Evolutionary conservation across 371 early-diverging fungal genomes (phyloP).

Genomic region (Apophysomyces sp.): DNA sequence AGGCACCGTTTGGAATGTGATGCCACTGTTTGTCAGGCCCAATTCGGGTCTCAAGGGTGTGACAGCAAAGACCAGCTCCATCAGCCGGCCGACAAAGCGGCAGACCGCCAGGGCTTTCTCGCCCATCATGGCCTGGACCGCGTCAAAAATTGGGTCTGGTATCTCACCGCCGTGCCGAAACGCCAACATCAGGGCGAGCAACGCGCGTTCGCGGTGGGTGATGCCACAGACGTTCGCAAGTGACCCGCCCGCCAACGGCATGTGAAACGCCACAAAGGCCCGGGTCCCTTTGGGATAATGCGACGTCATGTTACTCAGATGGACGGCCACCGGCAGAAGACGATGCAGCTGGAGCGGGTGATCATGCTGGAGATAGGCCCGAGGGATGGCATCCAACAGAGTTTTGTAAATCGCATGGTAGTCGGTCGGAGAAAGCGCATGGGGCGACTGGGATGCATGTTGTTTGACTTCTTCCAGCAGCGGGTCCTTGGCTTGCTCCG

Average conservation of each 20-base stretch:
- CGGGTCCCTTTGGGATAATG: slow-evolving; percentile 51
- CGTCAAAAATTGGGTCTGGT: slow-evolving; percentile 20
- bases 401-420: slow-evolving; percentile 21
- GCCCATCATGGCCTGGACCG: slow-evolving; percentile 21
- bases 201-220: slow-evolving; percentile 48
- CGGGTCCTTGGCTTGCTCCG: slow-evolving; percentile 43
- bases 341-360: slow-evolving; percentile 31
- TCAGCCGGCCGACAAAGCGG: slow-evolving; percentile 25
- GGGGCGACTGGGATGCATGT: slow-evolving; percentile 25
- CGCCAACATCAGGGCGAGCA: slow-evolving; percentile 43
- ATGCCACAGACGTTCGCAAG: slow-evolving; percentile 47
- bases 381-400: slow-evolving; percentile 25
- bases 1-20: not conserved
- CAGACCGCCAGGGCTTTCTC: slow-evolving; percentile 22
- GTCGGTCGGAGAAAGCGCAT: slow-evolving; percentile 14
- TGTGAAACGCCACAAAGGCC: slow-evolving; percentile 47
- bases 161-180: slow-evolving; percentile 48
- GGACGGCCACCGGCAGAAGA: slow-evolving; percentile 38
- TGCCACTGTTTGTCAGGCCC: slow-evolving; percentile 16
- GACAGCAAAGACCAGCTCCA: slow-evolving; percentile 27
- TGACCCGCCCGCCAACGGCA: slow-evolving; percentile 50
- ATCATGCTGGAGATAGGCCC: slow-evolving; percentile 17
- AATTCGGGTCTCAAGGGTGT: slow-evolving; percentile 27
- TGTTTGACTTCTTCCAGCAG: slow-evolving; percentile 38
- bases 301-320: slow-evolving; percentile 44